phyloP scores from a whole-genome alignment of 1,284 basidiomycete species.

The Microbotryum silenes-acaulis region DNA sequence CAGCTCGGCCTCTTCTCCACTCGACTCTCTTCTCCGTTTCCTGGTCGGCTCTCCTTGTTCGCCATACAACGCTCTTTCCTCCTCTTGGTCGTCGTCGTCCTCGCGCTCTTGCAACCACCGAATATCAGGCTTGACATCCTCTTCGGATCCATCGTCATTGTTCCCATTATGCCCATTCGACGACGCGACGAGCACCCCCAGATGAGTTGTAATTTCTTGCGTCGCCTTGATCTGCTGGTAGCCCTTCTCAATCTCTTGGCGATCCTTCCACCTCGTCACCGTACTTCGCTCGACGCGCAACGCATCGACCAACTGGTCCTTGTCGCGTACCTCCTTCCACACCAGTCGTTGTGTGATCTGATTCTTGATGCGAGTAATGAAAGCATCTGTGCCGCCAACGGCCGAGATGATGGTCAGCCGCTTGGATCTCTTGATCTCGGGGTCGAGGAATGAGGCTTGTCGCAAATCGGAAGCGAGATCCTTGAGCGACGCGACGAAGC shows the following conservation, averaged over 20 bases:
- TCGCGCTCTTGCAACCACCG: too few relatives aligned
- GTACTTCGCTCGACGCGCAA: not conserved
- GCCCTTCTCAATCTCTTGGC: not conserved
- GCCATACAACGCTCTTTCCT: too few relatives aligned
- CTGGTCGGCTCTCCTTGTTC: too few relatives aligned
- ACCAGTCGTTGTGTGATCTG: constrained; percentile 2
- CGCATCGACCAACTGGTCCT: constrained; percentile 8
- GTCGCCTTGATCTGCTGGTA: constrained; percentile 4
- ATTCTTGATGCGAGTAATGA: constrained; percentile 4
- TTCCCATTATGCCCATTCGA: too few relatives aligned
- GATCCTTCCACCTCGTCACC: not conserved
- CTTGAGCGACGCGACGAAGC: constrained; percentile 13
- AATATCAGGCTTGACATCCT: too few relatives aligned
- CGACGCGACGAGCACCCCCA: too few relatives aligned
- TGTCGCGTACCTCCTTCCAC: constrained; percentile 16
- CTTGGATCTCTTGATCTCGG: not conserved
- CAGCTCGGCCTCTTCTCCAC: too few relatives aligned
- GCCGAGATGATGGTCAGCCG: constrained; percentile 15
- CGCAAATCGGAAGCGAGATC: constrained; percentile 10
- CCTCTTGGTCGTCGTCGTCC: too few relatives aligned
- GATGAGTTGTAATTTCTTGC: constrained; percentile 9
- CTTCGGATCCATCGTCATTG: too few relatives aligned
- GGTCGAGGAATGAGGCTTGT: constrained; percentile 1
- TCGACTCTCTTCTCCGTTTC: too few relatives aligned
- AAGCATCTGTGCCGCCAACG: constrained; percentile 17